Conservation (phyloP, 805 yeast genomes). For the Metschnikowia gruessii region DNA sequence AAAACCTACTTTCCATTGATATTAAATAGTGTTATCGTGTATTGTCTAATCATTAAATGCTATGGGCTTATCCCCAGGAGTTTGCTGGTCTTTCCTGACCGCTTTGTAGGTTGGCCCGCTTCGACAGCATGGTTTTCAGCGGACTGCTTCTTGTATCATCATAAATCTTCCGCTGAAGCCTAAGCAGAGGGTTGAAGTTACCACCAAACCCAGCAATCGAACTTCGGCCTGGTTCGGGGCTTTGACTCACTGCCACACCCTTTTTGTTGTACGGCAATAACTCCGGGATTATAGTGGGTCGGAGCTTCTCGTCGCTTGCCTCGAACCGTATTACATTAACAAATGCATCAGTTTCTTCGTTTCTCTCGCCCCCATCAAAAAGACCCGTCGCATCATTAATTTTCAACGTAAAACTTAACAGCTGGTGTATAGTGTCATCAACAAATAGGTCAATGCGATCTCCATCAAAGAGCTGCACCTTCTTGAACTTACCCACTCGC, state of each 20-base stretch:
- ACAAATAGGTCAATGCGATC: constrained; percentile 65
- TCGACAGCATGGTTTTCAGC: constrained; percentile 19
- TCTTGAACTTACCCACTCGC: constrained; percentile 59
- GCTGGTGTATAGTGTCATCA: constrained; percentile 53
- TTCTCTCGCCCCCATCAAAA: constrained; percentile 47
- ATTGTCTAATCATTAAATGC: neutral
- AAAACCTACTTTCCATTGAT: neutral
- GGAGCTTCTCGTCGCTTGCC: constrained; percentile 26
- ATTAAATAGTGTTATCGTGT: neutral
- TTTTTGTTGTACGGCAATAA: neutral
- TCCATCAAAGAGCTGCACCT: constrained; percentile 57
- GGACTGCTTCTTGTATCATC: constrained; percentile 21
- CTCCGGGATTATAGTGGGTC: constrained; percentile 25
- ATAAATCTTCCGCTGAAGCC: constrained; percentile 27
- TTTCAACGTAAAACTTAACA: constrained; percentile 51
- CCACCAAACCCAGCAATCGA: constrained; percentile 25
- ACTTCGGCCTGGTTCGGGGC: neutral
- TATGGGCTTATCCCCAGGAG: constrained; percentile 20
- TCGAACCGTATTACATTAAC: constrained; percentile 29
- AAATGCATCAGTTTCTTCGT: constrained; percentile 15
- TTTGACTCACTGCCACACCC: neutral
- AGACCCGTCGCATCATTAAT: constrained; percentile 64
- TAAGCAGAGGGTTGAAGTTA: constrained; percentile 27
- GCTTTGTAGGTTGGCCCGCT: constrained; percentile 29
- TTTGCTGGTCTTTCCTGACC: constrained; percentile 27